Evolutionary conservation across 805 yeast genomes (phyloP).

Genomic region (Ogataea parapolymorpha): DNA sequence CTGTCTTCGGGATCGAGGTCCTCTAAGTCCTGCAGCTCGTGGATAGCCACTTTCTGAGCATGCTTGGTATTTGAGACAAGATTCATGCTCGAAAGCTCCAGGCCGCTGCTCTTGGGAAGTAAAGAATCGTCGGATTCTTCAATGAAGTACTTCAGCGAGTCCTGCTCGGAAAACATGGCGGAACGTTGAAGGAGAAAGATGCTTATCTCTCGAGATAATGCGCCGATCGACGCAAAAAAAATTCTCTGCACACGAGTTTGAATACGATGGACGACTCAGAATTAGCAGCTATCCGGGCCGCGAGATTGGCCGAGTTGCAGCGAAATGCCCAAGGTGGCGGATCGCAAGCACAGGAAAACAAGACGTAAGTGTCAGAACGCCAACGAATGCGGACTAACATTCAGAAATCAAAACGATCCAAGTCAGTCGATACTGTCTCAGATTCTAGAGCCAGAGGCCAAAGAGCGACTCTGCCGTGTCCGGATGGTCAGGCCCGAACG

Average conservation of each 20-base stretch:
- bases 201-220: slow-evolving; percentile 3
- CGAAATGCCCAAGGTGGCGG: slow-evolving; percentile 42
- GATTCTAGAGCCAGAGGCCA: slow-evolving; percentile 75
- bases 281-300: slow-evolving; percentile 85
- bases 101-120: no score
- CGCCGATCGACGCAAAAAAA: slow-evolving; percentile 16
- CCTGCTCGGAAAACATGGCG: background rate
- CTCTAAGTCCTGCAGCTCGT: slow-evolving; percentile 2
- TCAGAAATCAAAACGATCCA: slow-evolving; percentile 17
- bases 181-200: background rate
- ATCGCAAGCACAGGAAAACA: slow-evolving; percentile 10
- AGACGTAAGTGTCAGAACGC: slow-evolving; percentile 14
- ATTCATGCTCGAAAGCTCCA: no score
- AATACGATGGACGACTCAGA: slow-evolving; percentile 77
- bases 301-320: slow-evolving; percentile 84
- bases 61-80: background rate
- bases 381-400: background rate
- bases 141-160: slow-evolving; percentile 1
- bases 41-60: background rate
- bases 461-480: slow-evolving; percentile 84
- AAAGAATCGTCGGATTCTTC: no score
- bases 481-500: slow-evolving; percentile 88
- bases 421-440: slow-evolving; percentile 50
- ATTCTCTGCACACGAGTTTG: background rate
- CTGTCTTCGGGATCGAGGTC: slow-evolving; percentile 1